phyloP scores from a whole-genome alignment of 1,284 basidiomycete genomes.

The Rhodotorula sp. region DNA sequence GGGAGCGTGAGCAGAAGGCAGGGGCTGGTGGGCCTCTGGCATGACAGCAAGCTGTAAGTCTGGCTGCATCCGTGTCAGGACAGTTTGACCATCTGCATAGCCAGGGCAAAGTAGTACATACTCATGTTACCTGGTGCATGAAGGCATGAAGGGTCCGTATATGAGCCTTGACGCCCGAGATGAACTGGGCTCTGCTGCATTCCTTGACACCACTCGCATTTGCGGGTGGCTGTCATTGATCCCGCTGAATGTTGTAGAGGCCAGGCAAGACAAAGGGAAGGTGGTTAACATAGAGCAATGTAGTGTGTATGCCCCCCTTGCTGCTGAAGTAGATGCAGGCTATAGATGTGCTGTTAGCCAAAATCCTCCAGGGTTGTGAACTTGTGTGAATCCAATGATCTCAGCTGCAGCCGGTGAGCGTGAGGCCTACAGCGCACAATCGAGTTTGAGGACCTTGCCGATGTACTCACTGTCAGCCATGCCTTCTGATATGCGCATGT shows the following conservation, averaged over 20 bases:
- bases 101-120: conserved; percentile 48
- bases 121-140: conserved; percentile 47
- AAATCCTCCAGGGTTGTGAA: conserved; percentile 39
- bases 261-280: conserved; percentile 44
- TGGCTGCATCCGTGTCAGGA: conserved; percentile 39
- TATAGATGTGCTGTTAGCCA: neutral
- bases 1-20: neutral
- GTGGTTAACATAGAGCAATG: conserved; percentile 49
- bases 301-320: no score
- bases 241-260: conserved; percentile 28
- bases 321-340: no score
- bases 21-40: neutral
- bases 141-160: conserved; percentile 46
- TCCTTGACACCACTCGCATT: conserved; percentile 46
- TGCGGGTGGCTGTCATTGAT: conserved; percentile 43
- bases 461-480: conserved; percentile 11
- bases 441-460: conserved; percentile 29
- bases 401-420: conserved; percentile 51
- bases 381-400: conserved; percentile 46
- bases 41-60: conserved; percentile 8
- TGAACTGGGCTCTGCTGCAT: conserved; percentile 47
- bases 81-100: conserved; percentile 49
- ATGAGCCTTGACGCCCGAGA: conserved; percentile 50
- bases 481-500: conserved; percentile 49
- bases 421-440: conserved; percentile 50